These are phyloP conservation scores for Neurospora sp. DNA, from an alignment of 495 filamentous ascomycete species.

Conservation along the genomic window DNA sequence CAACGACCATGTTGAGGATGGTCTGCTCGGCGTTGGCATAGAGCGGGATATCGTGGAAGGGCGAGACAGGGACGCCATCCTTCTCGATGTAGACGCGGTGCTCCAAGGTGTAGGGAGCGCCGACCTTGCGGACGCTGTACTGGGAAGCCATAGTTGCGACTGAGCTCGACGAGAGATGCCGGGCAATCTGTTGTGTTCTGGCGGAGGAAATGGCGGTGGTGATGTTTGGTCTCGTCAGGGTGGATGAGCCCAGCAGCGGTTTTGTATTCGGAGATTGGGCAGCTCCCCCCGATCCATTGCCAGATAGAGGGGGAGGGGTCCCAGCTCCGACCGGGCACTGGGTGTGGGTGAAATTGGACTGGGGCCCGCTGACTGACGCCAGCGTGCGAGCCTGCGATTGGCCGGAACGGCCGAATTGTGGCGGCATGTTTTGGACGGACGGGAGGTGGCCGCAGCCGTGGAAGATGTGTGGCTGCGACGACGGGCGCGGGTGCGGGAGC, in stretches of 20 bases:
- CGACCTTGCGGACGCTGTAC: slow-evolving; percentile 76
- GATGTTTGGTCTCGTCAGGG: slow-evolving; percentile 10
- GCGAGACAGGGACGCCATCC: slow-evolving; percentile 85
- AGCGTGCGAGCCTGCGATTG: slow-evolving; percentile 24
- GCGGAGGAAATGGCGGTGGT: slow-evolving; percentile 11
- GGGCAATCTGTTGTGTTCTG: slow-evolving; percentile 46
- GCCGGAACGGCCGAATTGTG: slow-evolving; percentile 12
- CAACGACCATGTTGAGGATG: slow-evolving; percentile 97
- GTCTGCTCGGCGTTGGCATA: slow-evolving; percentile 91
- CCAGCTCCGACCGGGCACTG: slow-evolving; percentile 1
- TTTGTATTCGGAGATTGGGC: slow-evolving; percentile 9
- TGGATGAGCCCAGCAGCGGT: slow-evolving; percentile 9
- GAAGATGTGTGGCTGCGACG: not conserved
- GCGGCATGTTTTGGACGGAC: slow-evolving; percentile 11
- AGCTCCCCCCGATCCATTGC: slow-evolving; percentile 1
- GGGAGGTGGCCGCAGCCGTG: not conserved
- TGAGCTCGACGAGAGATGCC: slow-evolving; percentile 36
- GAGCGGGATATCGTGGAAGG: slow-evolving; percentile 98
- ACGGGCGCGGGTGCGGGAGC: not conserved
- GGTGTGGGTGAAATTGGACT: slow-evolving; percentile 5
- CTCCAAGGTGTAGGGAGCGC: slow-evolving; percentile 83
- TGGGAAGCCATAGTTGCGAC: slow-evolving; percentile 41
- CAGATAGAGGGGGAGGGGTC: slow-evolving; percentile 33
- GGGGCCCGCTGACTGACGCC: slow-evolving; percentile 21
- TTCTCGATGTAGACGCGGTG: slow-evolving; percentile 96